Conservation (phyloP, 371 early-diverging fungal species). For the Circinella minor region DNA sequence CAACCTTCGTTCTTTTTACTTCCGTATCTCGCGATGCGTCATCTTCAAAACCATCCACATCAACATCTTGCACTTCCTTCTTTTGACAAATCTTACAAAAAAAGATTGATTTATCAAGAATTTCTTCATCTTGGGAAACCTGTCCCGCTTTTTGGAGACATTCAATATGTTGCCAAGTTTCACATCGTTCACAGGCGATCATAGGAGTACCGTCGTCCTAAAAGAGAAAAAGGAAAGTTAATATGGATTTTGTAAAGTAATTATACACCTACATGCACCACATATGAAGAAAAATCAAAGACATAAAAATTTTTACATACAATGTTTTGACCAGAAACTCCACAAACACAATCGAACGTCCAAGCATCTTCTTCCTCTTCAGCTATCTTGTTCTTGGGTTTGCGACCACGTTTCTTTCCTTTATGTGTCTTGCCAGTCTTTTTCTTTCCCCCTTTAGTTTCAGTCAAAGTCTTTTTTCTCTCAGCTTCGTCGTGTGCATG, state of each 20-base stretch:
- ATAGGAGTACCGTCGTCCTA: conserved; percentile 78
- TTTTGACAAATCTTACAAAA: conserved; percentile 47
- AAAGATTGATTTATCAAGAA: conserved; percentile 42
- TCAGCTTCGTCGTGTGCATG: conserved; percentile 38
- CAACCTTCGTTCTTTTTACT: conserved; percentile 7
- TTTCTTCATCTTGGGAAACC: conserved; percentile 31
- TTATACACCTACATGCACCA: not conserved
- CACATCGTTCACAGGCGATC: conserved; percentile 74
- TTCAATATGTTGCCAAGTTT: conserved; percentile 73
- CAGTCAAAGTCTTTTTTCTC: conserved; percentile 13
- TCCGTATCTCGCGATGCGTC: not conserved
- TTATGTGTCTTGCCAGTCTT: conserved; percentile 8
- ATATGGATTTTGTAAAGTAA: not conserved
- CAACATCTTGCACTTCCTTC: conserved; percentile 22
- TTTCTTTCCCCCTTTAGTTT: conserved; percentile 20
- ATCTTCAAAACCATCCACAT: conserved; percentile 28
- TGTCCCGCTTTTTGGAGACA: conserved; percentile 60
- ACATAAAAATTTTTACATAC: conserved; percentile 29
- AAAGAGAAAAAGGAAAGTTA: too few relatives aligned
- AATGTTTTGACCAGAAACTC: conserved; percentile 58
- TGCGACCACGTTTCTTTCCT: conserved; percentile 38
- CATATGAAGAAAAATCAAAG: not conserved
- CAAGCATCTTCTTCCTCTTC: conserved; percentile 59
- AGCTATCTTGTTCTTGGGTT: conserved; percentile 28
- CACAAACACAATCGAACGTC: conserved; percentile 64